Evolutionary conservation across 768 basidiomycete species (phyloP), one percentile per base, ranked within the genome.

Genomic region (Hygrophorus russula): DNA sequence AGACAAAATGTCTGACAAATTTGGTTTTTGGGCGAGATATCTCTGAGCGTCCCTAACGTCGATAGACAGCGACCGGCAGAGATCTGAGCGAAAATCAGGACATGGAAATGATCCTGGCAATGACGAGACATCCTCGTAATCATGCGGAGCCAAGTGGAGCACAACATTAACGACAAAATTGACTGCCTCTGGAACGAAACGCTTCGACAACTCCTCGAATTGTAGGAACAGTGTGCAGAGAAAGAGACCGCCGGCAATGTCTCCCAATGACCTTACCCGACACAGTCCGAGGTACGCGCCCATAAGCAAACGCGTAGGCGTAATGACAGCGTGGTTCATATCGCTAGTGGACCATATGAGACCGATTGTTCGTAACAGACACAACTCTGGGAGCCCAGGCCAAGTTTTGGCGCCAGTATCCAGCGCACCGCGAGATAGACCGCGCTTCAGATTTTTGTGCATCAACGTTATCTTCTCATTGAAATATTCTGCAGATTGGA

Each of bases 271-370:
- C 40, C 93, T 74, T 1, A 98, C 73, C 3, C 91, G 80, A 43
- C 79, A 74, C 20, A 99, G 69, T 6, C 82, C 82, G 13, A 99
- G 80, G 57, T 97, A 98, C 36, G 90, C 82, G 1, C 86, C 89
- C 68, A 96, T 86, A 43, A 98, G 73, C 13, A 98, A 63, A 39
- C 90, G 76, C 0, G 92, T 75, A 0, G 92, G 89, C 0, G 88
- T 85, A 14, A 90, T 67, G 36, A 98, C 91, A 0, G 80, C 76
- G 60, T 99, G 93, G 41, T 81, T 82, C 63, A 94, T 73, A 62
- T 99, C 96, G 57, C 90, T 94, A 2, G 92, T 91, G 2, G 92
- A 85, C 93, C 93, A 99, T 29, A 86, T 65, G 11, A 70, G 64
- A 3, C 91, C 91, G 40, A 89, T 73, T 31, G 92, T 59, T 17